phyloP scores from a whole-genome alignment of 805 yeast species.

The Cyberlindnera americana region DNA sequence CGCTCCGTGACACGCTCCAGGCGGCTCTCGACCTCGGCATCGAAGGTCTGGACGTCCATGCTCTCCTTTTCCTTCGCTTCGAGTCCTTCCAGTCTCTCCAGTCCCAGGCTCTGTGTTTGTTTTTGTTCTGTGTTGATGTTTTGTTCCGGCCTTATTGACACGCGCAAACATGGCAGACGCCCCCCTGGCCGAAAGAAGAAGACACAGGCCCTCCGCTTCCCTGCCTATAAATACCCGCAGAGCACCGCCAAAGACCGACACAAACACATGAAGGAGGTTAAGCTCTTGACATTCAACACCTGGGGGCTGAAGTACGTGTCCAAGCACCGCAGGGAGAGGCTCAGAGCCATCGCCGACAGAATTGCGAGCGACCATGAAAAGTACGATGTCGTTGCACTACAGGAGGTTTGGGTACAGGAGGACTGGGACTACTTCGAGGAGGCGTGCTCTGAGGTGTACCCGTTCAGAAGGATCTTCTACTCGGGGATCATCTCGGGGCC shows the following conservation, averaged over 20 bases:
- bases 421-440: conserved; percentile 71
- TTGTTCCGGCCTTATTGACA: neutral
- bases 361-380: conserved; percentile 42
- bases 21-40: conserved; percentile 31
- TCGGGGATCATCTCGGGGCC: conserved; percentile 92
- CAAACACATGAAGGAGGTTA: too few relatives aligned
- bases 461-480: conserved; percentile 65
- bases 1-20: conserved; percentile 38
- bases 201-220: neutral
- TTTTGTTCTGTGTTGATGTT: conserved; percentile 1
- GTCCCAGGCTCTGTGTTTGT: neutral
- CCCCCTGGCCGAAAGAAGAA: too few relatives aligned
- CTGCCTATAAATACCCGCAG: neutral
- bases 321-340: conserved; percentile 59
- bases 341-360: conserved; percentile 69
- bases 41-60: conserved; percentile 32
- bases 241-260: neutral
- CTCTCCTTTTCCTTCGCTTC: neutral
- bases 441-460: conserved; percentile 45
- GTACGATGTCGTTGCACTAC: conserved; percentile 88
- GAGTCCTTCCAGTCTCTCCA: neutral
- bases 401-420: conserved; percentile 85
- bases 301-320: conserved; percentile 92
- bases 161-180: neutral
- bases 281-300: conserved; percentile 65